Evolutionary conservation across 495 filamentous ascomycete genomes (phyloP), one percentile per base, ranked within the genome.

Genomic region (Immersiella caudata): DNA sequence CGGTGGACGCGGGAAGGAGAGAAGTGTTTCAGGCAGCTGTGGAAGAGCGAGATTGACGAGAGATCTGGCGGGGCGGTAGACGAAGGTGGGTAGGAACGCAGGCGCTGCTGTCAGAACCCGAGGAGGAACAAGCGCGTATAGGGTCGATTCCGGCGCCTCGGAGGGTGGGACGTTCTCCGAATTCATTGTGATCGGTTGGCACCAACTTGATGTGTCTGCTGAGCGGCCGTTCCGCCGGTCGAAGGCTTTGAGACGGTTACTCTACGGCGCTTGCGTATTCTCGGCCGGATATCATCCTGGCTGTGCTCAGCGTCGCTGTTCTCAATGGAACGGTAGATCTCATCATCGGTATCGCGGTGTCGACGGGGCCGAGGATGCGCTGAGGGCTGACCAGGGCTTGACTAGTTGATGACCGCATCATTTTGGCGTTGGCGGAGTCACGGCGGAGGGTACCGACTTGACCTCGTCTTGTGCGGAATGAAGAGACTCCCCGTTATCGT

Each of bases 291-390:
- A 36, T 36, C 33, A 63, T 67, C 27, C 65, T 67, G 14, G 59
- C 65, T 35, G 12, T 63, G 59, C 16, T 62, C 54, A 52, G 58
- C 27, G 59, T 62, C 50, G 46, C 58, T 62, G 16, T 20, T 8
- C 59, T 36, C 59, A 62, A 35, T 36, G 7, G 66, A 60, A 67
- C 0, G 58, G 66, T 50, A 67, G 66, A n/a, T 33, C 59, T 67
- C 66, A 40, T 61, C 58, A 55, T 67, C 60, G 66, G 27, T 63
- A 63, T 35, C 22, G 60, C 6, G 40, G 65, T 54, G 62, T 61
- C 56, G 67, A 68, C 29, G 67, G 65, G 29, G 62, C 55, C 46
- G 57, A 68, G 21, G 65, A 56, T 16, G 66, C 66, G 60, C 66
- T 67, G 66, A 36, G 58, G 33, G 56, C 60, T 29, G 55, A 56